These are phyloP conservation scores for Acacia confusa DNA, from an alignment of 306 rosid genomes.

Conservation along the genomic window DNA sequence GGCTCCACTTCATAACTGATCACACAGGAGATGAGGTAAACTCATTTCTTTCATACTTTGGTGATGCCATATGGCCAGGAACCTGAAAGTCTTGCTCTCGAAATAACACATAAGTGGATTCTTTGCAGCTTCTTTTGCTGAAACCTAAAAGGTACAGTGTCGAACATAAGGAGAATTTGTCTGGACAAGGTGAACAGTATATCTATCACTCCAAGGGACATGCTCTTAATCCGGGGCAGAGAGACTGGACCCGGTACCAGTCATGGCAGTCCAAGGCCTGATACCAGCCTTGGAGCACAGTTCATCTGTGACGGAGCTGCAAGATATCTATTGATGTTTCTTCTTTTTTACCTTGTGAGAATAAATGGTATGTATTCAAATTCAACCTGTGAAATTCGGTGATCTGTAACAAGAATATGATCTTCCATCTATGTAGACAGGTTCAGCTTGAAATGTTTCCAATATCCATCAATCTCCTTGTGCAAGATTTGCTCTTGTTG, in stretches of 20 bases:
- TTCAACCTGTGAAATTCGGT: conserved; percentile 22
- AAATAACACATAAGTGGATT: not conserved
- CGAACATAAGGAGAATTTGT: conserved; percentile 83
- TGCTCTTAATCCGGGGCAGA: conserved; percentile 88
- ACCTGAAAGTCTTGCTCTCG: not conserved
- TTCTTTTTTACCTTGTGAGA: conserved; percentile 10
- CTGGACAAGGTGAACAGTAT: conserved; percentile 87
- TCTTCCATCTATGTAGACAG: not conserved
- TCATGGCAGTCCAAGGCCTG: conserved; percentile 79
- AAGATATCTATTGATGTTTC: conserved; percentile 19
- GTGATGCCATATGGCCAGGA: conserved; percentile 11
- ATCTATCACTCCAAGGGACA: conserved; percentile 98
- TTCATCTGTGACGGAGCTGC: conserved; percentile 22
- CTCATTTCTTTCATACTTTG: conserved; percentile 16
- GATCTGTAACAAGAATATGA: conserved; percentile 9
- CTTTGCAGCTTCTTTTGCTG: conserved; percentile 81
- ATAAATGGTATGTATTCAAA: conserved; percentile 23
- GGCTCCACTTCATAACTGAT: conserved; percentile 92
- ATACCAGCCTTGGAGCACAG: conserved; percentile 23
- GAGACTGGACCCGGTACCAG: conserved; percentile 95
- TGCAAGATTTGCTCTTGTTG: not conserved
- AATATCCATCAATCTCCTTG: not conserved
- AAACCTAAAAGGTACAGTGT: conserved; percentile 81
- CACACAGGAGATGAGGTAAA: conserved; percentile 95
- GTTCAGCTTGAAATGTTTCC: not conserved